Base-by-base conservation (phyloP, 208 protist genomes). In the Novymonas esmeraldas region DNA sequence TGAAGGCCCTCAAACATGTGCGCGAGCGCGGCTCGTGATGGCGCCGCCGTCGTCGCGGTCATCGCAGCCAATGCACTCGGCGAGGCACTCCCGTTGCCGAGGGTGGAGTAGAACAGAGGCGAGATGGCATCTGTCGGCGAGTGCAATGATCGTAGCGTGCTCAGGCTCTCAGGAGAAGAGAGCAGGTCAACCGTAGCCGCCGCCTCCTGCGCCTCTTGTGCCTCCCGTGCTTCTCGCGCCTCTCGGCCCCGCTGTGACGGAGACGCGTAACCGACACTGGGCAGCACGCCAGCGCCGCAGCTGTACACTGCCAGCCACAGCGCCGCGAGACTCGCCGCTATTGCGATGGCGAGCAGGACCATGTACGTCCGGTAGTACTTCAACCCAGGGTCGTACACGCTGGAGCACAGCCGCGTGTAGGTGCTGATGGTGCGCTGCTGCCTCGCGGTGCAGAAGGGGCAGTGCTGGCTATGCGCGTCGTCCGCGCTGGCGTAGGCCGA, bases 1-100 rank as follows among this genome's bases (percentile, higher is more conserved):
- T 61, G 55, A 31, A 61, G 22, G 13, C 55, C 55, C 20, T 61
- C 55, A 24, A 61, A 61, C 7, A 36, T 61, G 55, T 61, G 55
- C 55, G 45, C 24, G 2, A 61, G 24, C 11, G 22, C 34, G 22
- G 39, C 55, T 31, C 55, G 38, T 22, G 55, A 61, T 4, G 33
- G 55, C 13, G 55, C 34, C 55, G 45, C 55, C 22, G 22, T 16
- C 24, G 29, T 45, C 16, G 38, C 34, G 10, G 55, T 34, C n/a
- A 14, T 22, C 13, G 24, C 34, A 33, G 24, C 42, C 33, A 9
- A 24, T 28, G 39, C 26, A n/a, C n/a, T n/a, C n/a, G n/a, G n/a
- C n/a, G n/a, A n/a, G n/a, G n/a, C n/a, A n/a, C n/a, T n/a, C 2
- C 42, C 31, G 11, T 36, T 34, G 26, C 18, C 33, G 31, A 18